phyloP scores from a whole-genome alignment of 1,284 basidiomycete genomes.

The Tilletiopsis washingtonensis region DNA sequence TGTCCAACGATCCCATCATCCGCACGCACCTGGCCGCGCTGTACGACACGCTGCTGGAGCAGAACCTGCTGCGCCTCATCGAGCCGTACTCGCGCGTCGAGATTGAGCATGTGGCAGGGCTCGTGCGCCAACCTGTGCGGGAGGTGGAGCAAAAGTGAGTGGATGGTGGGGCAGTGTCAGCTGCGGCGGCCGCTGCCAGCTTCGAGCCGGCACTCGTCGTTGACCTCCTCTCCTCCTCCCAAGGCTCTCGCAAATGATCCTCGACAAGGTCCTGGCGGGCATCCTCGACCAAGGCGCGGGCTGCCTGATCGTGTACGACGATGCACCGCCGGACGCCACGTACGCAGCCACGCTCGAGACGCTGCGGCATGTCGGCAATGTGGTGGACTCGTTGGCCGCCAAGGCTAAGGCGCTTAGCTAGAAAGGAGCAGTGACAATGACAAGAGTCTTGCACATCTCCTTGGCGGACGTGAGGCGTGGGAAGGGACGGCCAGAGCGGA shows the following conservation, averaged over 20 bases:
- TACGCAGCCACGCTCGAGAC: conserved; percentile 82
- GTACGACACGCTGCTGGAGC: conserved; percentile 90
- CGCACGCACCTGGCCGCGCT: conserved; percentile 83
- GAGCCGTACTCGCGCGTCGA: conserved; percentile 92
- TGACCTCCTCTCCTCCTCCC: neutral
- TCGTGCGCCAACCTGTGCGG: conserved; percentile 79
- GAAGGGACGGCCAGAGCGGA: too few species aligned
- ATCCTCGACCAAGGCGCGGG: conserved; percentile 91
- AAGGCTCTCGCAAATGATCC: conserved; percentile 92
- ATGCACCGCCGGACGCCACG: conserved; percentile 67
- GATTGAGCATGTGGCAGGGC: conserved; percentile 76
- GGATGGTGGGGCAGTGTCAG: neutral
- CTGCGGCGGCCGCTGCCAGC: neutral
- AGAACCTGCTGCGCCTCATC: conserved; percentile 86
- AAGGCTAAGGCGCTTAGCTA: too few species aligned
- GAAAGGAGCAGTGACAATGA: too few species aligned
- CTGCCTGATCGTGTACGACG: conserved; percentile 80
- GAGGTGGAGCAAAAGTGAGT: conserved; percentile 89
- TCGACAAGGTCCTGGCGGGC: conserved; percentile 88
- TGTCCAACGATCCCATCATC: conserved; percentile 87
- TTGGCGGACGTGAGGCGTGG: too few species aligned
- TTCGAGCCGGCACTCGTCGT: neutral
- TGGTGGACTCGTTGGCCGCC: conserved; percentile 82
- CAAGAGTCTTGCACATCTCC: too few species aligned
- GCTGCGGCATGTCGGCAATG: conserved; percentile 78